These are phyloP conservation scores for Leersia perrieri DNA, from an alignment of 176 grass and related monocot species.

Conservation along the genomic window DNA sequence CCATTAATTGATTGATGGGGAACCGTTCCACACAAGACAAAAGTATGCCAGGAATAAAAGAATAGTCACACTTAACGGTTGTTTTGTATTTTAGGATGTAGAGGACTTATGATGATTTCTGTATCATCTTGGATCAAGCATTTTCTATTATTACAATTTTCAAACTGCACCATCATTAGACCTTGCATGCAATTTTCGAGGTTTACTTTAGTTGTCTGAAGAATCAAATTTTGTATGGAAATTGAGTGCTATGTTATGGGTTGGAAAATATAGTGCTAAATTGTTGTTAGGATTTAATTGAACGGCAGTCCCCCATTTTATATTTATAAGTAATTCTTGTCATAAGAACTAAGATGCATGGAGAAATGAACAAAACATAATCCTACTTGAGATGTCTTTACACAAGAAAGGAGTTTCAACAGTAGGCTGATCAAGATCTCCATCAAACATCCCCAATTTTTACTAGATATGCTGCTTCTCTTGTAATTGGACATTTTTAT, in stretches of 20 bases:
- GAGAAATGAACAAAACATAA: neutral
- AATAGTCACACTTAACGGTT: neutral
- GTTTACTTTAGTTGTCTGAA: neutral
- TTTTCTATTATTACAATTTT: neutral
- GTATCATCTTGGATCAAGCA: neutral
- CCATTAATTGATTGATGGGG: neutral
- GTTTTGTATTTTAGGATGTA: neutral
- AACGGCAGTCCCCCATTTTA: neutral
- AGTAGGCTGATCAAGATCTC: neutral
- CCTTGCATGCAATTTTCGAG: neutral
- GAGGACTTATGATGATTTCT: neutral
- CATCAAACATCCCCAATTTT: neutral
- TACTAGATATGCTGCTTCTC: neutral
- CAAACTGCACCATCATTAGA: conserved; percentile 2
- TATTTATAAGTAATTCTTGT: neutral
- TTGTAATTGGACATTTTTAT: neutral
- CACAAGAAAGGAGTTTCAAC: neutral
- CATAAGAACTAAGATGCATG: neutral
- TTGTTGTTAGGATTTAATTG: neutral
- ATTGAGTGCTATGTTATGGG: neutral
- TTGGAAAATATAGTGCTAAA: neutral
- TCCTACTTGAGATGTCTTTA: neutral
- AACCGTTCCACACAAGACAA: neutral
- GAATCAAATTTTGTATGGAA: neutral
- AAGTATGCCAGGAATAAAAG: too few species aligned